These are phyloP conservation scores for Hortaea sp. DNA, from an alignment of 2,329 filamentous ascomycete species.

Conservation along the genomic window DNA sequence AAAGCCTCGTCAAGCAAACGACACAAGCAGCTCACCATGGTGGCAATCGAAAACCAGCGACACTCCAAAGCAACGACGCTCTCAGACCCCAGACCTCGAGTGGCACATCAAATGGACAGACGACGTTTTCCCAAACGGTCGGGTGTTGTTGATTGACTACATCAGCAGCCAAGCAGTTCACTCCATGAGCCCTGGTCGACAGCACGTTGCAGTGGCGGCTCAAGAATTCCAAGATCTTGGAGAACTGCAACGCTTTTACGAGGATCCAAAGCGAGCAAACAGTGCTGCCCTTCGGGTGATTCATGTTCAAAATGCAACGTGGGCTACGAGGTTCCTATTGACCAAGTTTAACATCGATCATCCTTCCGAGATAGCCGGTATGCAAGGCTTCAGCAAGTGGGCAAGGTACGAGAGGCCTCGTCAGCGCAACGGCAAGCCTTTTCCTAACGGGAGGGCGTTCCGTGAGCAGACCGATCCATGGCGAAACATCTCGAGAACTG, in stretches of 20 bases:
- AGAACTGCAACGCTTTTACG: conserved; percentile 36
- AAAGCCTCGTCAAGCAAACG: too few species aligned
- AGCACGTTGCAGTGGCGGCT: conserved; percentile 34
- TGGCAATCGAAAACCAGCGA: neutral
- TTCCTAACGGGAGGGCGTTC: conserved; percentile 43
- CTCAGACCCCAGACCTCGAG: neutral
- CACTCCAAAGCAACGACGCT: neutral
- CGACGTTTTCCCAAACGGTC: conserved; percentile 24
- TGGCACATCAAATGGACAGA: conserved; percentile 12
- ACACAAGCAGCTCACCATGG: neutral
- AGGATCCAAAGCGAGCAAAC: conserved; percentile 24
- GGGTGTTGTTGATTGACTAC: conserved; percentile 45
- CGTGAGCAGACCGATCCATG: conserved; percentile 41
- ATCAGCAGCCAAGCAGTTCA: conserved; percentile 20
- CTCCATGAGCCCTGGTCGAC: conserved; percentile 11
- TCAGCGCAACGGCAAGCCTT: conserved; percentile 39
- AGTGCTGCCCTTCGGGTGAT: conserved; percentile 28
- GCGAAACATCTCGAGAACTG: conserved; percentile 39
- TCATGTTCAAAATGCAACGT: conserved; percentile 45
- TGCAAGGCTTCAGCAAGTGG: conserved; percentile 39
- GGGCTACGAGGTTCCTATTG: conserved; percentile 40
- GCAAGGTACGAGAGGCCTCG: conserved; percentile 38
- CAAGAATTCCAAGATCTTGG: conserved; percentile 39
- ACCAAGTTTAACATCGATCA: conserved; percentile 45
- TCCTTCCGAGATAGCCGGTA: conserved; percentile 36